These are phyloP conservation scores for Chlorella sp. DNA, from an alignment of 139 green algal genomes.

Conservation along the genomic window DNA sequence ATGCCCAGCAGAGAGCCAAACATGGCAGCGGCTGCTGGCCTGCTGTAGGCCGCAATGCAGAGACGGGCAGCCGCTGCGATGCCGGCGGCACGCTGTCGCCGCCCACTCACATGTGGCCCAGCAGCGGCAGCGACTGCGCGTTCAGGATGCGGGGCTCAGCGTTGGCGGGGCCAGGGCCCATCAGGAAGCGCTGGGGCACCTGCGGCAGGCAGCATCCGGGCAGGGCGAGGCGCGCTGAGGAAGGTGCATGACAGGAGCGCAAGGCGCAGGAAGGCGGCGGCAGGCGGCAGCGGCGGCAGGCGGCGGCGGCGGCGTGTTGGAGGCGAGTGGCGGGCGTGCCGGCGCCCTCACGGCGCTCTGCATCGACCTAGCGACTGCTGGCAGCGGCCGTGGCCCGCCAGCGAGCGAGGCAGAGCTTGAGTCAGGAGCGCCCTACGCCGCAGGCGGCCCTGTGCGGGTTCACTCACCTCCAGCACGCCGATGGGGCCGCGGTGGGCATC, in stretches of 20 bases:
- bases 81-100: neutral
- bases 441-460: neutral
- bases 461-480: constrained; percentile 43
- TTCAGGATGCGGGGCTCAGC: constrained; percentile 82
- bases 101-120: constrained; percentile 80
- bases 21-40: too few relatives aligned
- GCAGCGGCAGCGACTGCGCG: constrained; percentile 83
- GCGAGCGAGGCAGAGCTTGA: neutral
- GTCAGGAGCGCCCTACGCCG: neutral
- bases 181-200: constrained; percentile 80
- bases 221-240: too few relatives aligned
- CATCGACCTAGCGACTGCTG: neutral
- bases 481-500: constrained; percentile 38
- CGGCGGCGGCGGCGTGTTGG: neutral
- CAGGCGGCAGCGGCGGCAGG: neutral
- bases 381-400: neutral
- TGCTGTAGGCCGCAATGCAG: neutral
- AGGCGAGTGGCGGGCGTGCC: too few relatives aligned
- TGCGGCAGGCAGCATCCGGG: neutral
- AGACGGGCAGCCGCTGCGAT: neutral
- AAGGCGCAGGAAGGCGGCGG: neutral
- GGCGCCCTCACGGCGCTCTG: too few relatives aligned
- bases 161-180: constrained; percentile 90
- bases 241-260: neutral
- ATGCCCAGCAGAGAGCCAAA: too few relatives aligned